Percentiles rank a stretch among this genome's conserved stretches.
Evolutionary conservation across 441 rosid genomes (phyloP).

Genomic region (Pelargonium hybrid): DNA sequence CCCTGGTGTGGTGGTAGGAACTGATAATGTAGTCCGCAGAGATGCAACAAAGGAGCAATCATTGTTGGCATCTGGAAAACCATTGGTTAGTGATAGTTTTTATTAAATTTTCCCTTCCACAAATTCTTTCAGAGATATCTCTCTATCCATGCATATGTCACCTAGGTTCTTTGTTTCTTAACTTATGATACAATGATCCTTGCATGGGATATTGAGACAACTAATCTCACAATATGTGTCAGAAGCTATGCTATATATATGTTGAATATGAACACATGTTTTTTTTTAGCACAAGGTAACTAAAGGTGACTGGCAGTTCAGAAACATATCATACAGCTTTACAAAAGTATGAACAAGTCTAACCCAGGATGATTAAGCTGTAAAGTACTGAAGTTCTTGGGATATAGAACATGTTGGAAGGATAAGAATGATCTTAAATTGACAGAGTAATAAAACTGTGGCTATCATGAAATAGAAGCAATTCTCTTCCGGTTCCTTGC

Average conservation of each 20-base stretch:
- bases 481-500: neutral
- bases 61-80: constrained; percentile 34
- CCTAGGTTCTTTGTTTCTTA: neutral
- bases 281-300: neutral
- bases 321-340: neutral
- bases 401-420: neutral
- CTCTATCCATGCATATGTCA: neutral
- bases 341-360: neutral
- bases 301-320: neutral
- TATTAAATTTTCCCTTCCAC: neutral
- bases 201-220: neutral
- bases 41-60: constrained; percentile 41
- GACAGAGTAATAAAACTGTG: neutral
- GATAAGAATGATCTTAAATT: neutral
- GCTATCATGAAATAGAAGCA: neutral
- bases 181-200: neutral
- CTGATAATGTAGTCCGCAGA: constrained; percentile 40
- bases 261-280: neutral
- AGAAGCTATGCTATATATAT: neutral
- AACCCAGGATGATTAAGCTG: neutral
- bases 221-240: neutral
- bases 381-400: neutral
- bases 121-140: neutral
- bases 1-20: constrained; percentile 49
- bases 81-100: constrained; percentile 36